Conservation (phyloP, 2,329 filamentous ascomycete genomes). For the Penicillium polonicum region DNA sequence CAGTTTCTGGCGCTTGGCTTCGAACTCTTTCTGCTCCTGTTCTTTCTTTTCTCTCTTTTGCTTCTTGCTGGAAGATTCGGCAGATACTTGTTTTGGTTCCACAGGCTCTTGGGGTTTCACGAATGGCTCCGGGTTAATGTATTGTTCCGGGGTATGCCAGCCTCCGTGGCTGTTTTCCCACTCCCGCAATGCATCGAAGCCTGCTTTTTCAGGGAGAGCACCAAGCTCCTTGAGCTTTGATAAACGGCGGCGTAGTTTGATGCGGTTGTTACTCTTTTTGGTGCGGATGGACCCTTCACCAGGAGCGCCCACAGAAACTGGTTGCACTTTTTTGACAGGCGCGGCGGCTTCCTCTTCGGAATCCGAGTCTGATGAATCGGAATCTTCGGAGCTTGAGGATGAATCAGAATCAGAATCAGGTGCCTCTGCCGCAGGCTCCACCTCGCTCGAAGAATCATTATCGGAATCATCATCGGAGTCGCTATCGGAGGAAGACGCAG, state of each 20-base stretch:
- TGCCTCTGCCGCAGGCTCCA: conserved; percentile 15
- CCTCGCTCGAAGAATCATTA: conserved; percentile 17
- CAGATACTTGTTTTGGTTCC: neutral
- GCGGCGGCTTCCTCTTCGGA: conserved; percentile 25
- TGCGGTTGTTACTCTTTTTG: conserved; percentile 56
- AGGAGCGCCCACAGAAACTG: conserved; percentile 39
- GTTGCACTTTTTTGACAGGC: conserved; percentile 9
- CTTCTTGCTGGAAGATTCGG: conserved; percentile 14
- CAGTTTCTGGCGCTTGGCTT: conserved; percentile 52
- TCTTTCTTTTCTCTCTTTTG: conserved; percentile 22
- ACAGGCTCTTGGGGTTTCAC: neutral
- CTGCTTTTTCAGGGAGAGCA: conserved; percentile 52
- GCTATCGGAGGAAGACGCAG: conserved; percentile 15
- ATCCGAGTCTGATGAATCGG: conserved; percentile 36
- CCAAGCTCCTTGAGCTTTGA: conserved; percentile 55
- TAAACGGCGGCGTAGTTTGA: conserved; percentile 51
- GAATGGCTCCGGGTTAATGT: neutral
- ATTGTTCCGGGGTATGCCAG: conserved; percentile 23
- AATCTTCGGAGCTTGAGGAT: conserved; percentile 31
- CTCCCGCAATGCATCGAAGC: conserved; percentile 48
- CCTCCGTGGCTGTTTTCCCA: conserved; percentile 34
- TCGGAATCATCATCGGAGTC: conserved; percentile 22
- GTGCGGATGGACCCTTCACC: conserved; percentile 53
- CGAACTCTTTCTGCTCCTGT: conserved; percentile 47
- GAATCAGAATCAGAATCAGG: conserved; percentile 14